Evolutionary conservation across 1,139 yeast genomes (phyloP).

Genomic region (Candida pseudoviswanathii): DNA sequence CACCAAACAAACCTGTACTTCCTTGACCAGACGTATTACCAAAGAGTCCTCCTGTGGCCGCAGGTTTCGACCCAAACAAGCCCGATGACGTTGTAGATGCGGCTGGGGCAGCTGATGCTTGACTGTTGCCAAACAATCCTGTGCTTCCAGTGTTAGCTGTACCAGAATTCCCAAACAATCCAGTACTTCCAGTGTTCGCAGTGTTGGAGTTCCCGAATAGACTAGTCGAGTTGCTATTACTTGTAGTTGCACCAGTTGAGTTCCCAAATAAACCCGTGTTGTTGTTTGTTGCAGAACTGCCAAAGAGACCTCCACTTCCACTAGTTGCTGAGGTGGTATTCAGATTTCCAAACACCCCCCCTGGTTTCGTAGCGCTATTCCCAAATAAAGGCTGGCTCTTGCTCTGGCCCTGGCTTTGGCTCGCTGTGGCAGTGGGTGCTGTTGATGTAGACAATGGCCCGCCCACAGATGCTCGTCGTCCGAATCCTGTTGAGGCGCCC

Average conservation of each 20-base stretch:
- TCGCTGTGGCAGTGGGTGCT: conserved; percentile 4
- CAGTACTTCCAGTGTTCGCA: conserved; percentile 17
- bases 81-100: neutral
- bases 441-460: conserved; percentile 13
- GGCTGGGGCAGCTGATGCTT: conserved; percentile 2
- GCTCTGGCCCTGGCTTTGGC: neutral
- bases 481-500: conserved; percentile 30
- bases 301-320: conserved; percentile 12
- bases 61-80: conserved; percentile 1
- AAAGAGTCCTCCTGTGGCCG: conserved; percentile 16
- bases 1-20: conserved; percentile 1
- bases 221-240: neutral
- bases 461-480: conserved; percentile 21
- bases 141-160: conserved; percentile 10
- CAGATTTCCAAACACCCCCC: conserved; percentile 19
- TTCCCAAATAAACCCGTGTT: conserved; percentile 1
- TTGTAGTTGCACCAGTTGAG: neutral
- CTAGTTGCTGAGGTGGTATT: conserved; percentile 7
- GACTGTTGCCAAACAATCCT: conserved; percentile 14
- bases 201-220: conserved; percentile 14
- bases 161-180: conserved; percentile 25
- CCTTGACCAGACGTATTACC: conserved; percentile 16
- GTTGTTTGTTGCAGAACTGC: conserved; percentile 1
- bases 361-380: conserved; percentile 10
- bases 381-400: conserved; percentile 17